A percentile compares a stretch with the other conserved stretches of the same genome.
These are phyloP conservation scores for Neurospora tetrasperma DNA, from an alignment of 495 filamentous ascomycete genomes.

Conservation along the genomic window DNA sequence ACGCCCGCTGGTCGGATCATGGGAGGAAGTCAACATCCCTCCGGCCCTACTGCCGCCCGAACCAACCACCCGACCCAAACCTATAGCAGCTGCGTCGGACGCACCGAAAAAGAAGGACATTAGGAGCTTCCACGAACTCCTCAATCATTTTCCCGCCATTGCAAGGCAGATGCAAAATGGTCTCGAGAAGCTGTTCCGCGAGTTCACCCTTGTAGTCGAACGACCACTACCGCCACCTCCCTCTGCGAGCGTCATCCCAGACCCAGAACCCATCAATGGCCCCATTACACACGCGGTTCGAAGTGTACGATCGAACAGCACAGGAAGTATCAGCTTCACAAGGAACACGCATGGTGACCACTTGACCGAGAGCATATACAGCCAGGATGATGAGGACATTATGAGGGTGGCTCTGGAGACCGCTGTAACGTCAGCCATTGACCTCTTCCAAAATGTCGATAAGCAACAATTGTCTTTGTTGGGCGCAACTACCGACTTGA, in stretches of 20 bases:
- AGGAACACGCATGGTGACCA: constrained; percentile 13
- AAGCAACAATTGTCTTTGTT: constrained; percentile 89
- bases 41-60: constrained; percentile 45
- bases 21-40: constrained; percentile 59
- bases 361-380: constrained; percentile 34
- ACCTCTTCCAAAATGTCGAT: constrained; percentile 90
- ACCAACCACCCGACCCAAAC: constrained; percentile 18
- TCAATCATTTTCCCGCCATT: constrained; percentile 92
- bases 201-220: constrained; percentile 77
- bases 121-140: constrained; percentile 77
- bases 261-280: constrained; percentile 36
- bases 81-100: constrained; percentile 25
- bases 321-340: constrained; percentile 17
- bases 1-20: constrained; percentile 74
- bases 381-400: constrained; percentile 77
- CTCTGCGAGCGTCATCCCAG: constrained; percentile 45
- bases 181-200: constrained; percentile 78
- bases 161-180: constrained; percentile 93
- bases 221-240: constrained; percentile 73
- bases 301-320: constrained; percentile 38
- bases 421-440: constrained; percentile 85
- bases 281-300: constrained; percentile 41
- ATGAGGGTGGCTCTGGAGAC: constrained; percentile 83
- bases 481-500: constrained; percentile 86
- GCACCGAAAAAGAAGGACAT: constrained; percentile 75